Evolutionary conservation across 495 filamentous ascomycete genomes (phyloP), one percentile per base, ranked within the genome.

Genomic region (Trichoderma virens): DNA sequence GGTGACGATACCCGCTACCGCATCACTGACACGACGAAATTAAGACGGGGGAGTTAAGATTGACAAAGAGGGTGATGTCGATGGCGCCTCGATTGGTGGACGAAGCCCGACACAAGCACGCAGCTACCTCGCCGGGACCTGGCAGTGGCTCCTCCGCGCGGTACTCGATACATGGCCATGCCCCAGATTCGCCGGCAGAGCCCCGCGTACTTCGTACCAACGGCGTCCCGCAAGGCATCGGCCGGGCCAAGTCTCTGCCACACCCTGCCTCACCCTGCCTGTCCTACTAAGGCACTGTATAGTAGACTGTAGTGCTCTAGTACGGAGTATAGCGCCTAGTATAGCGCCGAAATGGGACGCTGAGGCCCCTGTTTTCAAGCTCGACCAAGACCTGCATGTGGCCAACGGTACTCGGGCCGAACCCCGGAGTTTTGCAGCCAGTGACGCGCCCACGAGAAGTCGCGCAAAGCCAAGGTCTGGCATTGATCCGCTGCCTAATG

Each of bases 371-470:
- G 25, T 56, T 18, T 31, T 30, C 51, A 56, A 56, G 23, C 51
- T 56, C 51, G 51, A 16, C 8, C 9, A 25, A 20, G 4, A 4
- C 13, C 51, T 56, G 51, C 51, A 56, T 56, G 51, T 56, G 51
- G 51, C 27, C 23, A 56, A 56, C 51, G 51, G 51, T 56, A 28
- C 51, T 56, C 51, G 51, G 51, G 51, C 51, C 51, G 51, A 56
- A 56, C 51, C 51, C 51, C 51, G 51, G 51, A 56, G 51, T 56
- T 56, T 56, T 56, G 51, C 51, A 56, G 51, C 51, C 51, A 56
- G 23, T 56, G 27, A 30, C 51, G 13, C 20, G 38, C 45, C 23
- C 45, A 56, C 51, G 51, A 56, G 51, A 30, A 25, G 23, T 13
- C 34, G 34, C 34, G 51, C 51, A 28, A 56, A n/a, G 16, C 51